phyloP scores from a whole-genome alignment of 345 rosid genomes.

The Hibiscus syriacus region DNA sequence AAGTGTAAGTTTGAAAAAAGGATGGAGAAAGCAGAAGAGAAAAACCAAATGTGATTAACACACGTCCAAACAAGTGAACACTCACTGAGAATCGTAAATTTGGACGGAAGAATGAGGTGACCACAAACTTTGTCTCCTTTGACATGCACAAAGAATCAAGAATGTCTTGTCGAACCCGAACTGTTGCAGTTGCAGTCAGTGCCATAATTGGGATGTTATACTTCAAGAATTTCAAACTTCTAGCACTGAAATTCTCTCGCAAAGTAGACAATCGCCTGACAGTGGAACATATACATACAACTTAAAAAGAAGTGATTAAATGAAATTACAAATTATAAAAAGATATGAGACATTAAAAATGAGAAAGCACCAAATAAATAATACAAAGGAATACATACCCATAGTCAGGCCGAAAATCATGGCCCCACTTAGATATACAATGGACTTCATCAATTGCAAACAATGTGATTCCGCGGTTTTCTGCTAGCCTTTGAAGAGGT shows the following conservation, averaged over 20 bases:
- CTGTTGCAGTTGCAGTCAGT: slow-evolving; percentile 88
- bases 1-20: neutral
- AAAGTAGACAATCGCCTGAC: slow-evolving; percentile 59
- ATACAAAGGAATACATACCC: slow-evolving; percentile 30
- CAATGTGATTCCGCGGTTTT: slow-evolving; percentile 66
- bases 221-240: slow-evolving; percentile 46
- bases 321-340: neutral
- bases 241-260: slow-evolving; percentile 56
- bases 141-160: slow-evolving; percentile 59
- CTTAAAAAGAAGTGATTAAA: neutral
- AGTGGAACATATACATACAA: slow-evolving; percentile 11
- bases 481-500: slow-evolving; percentile 71
- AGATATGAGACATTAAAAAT: neutral
- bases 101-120: slow-evolving; percentile 76
- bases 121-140: slow-evolving; percentile 61
- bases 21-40: neutral
- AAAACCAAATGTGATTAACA: neutral
- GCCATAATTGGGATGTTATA: slow-evolving; percentile 79
- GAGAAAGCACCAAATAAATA: neutral
- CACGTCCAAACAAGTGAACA: neutral
- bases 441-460: slow-evolving; percentile 93
- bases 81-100: slow-evolving; percentile 70
- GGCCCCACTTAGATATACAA: slow-evolving; percentile 96
- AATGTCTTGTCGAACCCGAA: slow-evolving; percentile 66
- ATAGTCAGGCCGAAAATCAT: slow-evolving; percentile 85